phyloP scores from a whole-genome alignment of 1,284 basidiomycete species.

The Nidula niveotomentosa region DNA sequence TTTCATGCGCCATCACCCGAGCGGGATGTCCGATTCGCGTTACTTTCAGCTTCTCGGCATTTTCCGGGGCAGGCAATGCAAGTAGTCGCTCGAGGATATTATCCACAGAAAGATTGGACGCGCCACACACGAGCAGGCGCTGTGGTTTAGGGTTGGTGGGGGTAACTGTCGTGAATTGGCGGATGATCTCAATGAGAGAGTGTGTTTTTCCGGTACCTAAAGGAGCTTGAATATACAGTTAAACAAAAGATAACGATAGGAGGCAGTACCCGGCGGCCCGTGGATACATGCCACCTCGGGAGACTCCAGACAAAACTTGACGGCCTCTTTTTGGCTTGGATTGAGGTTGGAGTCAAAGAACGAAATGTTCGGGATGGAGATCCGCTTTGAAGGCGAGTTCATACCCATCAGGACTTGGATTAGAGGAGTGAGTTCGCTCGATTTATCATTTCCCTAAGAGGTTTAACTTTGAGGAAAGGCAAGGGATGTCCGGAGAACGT shows the following conservation, averaged over 20 bases:
- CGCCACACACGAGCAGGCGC: conserved; percentile 83
- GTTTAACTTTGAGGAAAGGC: neutral
- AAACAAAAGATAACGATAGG: too few species aligned
- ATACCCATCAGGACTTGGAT: conserved; percentile 71
- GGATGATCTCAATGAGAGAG: conserved; percentile 88
- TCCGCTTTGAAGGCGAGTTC: conserved; percentile 37
- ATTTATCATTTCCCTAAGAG: conserved; percentile 34
- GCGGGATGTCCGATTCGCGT: conserved; percentile 94
- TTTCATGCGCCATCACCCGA: conserved; percentile 75
- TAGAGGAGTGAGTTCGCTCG: conserved; percentile 46
- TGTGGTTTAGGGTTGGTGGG: conserved; percentile 46
- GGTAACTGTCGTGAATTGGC: conserved; percentile 69
- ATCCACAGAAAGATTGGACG: conserved; percentile 90
- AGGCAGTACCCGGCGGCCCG: conserved; percentile 77
- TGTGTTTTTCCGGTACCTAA: conserved; percentile 86
- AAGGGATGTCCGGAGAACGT: neutral
- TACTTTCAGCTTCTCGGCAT: conserved; percentile 51
- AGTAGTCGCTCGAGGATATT: conserved; percentile 87
- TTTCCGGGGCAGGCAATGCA: conserved; percentile 47
- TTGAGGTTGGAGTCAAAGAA: conserved; percentile 85
- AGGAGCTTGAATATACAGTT: too few species aligned
- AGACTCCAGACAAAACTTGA: conserved; percentile 71
- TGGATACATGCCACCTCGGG: conserved; percentile 92
- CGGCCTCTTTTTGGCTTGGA: conserved; percentile 80
- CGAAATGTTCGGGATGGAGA: conserved; percentile 39